These are phyloP conservation scores for Solanum hybrid DNA, from an alignment of 305 asterid species.

Conservation along the genomic window DNA sequence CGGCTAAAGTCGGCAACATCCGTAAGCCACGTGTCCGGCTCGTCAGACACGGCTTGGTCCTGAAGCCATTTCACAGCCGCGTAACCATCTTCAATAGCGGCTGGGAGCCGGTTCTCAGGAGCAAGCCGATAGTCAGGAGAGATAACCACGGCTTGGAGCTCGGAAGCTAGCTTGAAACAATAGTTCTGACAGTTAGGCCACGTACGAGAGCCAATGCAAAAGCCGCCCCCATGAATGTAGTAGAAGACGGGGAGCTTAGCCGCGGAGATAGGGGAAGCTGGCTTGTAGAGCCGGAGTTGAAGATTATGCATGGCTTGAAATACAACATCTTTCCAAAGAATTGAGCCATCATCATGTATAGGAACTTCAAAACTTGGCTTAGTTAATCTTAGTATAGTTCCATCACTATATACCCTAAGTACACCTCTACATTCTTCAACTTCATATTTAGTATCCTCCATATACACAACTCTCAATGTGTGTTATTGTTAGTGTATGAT, in stretches of 20 bases:
- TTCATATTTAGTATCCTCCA: conserved; percentile 12
- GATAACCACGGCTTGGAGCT: conserved; percentile 47
- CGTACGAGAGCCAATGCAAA: conserved; percentile 64
- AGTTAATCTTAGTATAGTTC: conserved; percentile 50
- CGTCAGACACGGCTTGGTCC: conserved; percentile 30
- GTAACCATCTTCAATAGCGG: conserved; percentile 68
- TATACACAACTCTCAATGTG: neutral
- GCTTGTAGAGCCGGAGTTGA: conserved; percentile 70
- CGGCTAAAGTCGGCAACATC: conserved; percentile 43
- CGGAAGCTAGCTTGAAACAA: conserved; percentile 53
- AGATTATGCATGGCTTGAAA: conserved; percentile 38
- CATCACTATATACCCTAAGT: conserved; percentile 56
- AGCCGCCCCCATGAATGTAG: conserved; percentile 79
- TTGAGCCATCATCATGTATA: conserved; percentile 57
- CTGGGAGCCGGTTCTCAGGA: conserved; percentile 63
- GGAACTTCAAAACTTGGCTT: conserved; percentile 51
- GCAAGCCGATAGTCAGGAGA: conserved; percentile 67
- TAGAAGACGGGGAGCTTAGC: conserved; percentile 55
- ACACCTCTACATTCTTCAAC: conserved; percentile 77
- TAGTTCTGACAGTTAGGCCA: conserved; percentile 80
- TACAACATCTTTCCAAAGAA: conserved; percentile 52
- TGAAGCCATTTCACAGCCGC: conserved; percentile 58
- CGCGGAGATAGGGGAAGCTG: conserved; percentile 20
- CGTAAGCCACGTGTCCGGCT: conserved; percentile 47
- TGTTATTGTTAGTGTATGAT: neutral